Conservation (phyloP, 1,139 yeast species). For the Geotrichum citri-aurantii region DNA sequence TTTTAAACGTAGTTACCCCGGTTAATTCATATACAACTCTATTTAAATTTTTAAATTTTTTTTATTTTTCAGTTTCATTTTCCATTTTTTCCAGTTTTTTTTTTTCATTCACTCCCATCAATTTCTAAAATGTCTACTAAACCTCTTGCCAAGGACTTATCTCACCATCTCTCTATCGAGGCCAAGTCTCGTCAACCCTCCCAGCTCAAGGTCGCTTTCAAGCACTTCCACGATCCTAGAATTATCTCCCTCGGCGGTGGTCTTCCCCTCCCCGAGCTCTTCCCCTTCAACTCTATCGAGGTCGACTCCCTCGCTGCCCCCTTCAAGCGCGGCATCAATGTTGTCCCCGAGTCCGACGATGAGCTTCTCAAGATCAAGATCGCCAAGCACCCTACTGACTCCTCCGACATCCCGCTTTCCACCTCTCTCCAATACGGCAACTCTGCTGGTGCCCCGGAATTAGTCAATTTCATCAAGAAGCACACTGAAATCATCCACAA, state of each 20-base stretch:
- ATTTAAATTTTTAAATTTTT: no score
- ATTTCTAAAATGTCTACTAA: background rate
- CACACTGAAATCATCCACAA: constrained; percentile 68
- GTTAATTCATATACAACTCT: no score
- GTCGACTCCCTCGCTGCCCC: constrained; percentile 75
- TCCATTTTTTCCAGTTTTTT: background rate
- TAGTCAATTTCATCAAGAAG: constrained; percentile 61
- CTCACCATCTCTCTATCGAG: constrained; percentile 72
- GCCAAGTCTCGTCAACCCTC: constrained; percentile 72
- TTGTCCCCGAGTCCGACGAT: constrained; percentile 47
- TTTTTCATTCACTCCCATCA: no score
- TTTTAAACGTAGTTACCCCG: no score
- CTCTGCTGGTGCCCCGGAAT: constrained; percentile 73
- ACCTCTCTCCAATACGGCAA: constrained; percentile 88
- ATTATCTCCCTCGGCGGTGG: constrained; percentile 94
- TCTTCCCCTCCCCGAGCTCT: constrained; percentile 79
- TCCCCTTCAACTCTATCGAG: constrained; percentile 76
- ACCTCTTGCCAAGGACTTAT: constrained; percentile 54
- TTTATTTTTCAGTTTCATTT: no score
- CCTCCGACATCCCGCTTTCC: constrained; percentile 64
- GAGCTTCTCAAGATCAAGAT: constrained; percentile 33
- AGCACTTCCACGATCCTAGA: constrained; percentile 65
- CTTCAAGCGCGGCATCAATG: constrained; percentile 68
- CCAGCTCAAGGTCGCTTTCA: constrained; percentile 77
- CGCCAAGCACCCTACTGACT: constrained; percentile 7